Evolutionary conservation across 2,329 filamentous ascomycete genomes (phyloP).

Genomic region (Fusarium sp.): DNA sequence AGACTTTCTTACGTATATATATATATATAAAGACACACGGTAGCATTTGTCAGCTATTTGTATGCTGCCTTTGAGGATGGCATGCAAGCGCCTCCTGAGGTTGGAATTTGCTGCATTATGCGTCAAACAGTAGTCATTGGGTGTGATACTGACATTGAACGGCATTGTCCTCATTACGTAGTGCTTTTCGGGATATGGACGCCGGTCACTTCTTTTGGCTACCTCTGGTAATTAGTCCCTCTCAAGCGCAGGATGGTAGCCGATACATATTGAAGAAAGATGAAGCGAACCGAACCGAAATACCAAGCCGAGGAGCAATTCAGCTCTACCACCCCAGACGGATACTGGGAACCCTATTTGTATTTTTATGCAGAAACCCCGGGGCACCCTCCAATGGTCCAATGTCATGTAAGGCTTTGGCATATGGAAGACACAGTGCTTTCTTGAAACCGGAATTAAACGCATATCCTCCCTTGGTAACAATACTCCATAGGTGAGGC

Average conservation of each 20-base stretch:
- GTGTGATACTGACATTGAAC: background rate
- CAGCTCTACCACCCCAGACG: background rate
- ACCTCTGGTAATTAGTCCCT: background rate
- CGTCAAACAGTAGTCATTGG: too few species aligned
- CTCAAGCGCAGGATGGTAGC: background rate
- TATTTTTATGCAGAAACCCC: background rate
- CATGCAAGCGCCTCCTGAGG: too few species aligned
- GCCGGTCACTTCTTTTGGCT: background rate
- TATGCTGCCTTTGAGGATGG: too few species aligned
- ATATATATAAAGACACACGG: too few species aligned
- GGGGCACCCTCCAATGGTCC: too few species aligned
- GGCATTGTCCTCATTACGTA: background rate
- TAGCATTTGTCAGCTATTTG: too few species aligned
- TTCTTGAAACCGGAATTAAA: background rate
- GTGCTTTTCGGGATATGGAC: background rate
- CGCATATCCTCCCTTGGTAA: background rate
- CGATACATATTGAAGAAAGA: too few species aligned
- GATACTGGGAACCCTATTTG: too few species aligned
- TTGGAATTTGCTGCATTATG: too few species aligned
- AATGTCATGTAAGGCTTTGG: background rate
- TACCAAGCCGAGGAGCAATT: background rate
- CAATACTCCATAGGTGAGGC: background rate
- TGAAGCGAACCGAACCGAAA: constrained; percentile 12
- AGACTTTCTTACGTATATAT: background rate
- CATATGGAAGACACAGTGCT: background rate